Conservation (phyloP, 148 eudicot species). For the Rhododendron simsii region DNA sequence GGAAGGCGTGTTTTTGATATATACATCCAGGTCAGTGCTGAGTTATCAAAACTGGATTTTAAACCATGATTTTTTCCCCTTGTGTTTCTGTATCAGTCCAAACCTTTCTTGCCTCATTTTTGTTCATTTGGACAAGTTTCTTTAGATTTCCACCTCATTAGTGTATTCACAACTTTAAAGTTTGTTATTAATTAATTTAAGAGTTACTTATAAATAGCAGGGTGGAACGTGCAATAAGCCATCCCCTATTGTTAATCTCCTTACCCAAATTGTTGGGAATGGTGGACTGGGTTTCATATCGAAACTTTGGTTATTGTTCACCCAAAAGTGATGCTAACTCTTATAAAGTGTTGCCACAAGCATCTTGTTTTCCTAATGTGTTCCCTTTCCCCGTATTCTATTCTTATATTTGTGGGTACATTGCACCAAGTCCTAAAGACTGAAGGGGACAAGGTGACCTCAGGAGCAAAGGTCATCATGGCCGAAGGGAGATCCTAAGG, state of each 20-base stretch:
- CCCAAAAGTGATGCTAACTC: background rate
- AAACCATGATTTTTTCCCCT: background rate
- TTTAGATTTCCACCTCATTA: background rate
- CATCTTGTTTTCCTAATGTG: background rate
- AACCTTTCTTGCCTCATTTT: background rate
- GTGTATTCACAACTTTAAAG: background rate
- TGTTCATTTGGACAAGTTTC: background rate
- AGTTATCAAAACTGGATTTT: background rate
- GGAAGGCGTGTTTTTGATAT: slow-evolving; percentile 86
- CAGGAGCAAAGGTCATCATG: too few species aligned
- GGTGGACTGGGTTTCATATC: background rate
- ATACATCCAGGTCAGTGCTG: slow-evolving; percentile 55
- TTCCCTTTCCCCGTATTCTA: background rate
- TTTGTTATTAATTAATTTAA: background rate
- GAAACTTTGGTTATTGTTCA: background rate
- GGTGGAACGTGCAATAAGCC: background rate
- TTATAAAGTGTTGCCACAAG: background rate
- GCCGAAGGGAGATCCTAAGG: too few species aligned
- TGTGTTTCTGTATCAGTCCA: background rate
- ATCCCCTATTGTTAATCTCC: background rate
- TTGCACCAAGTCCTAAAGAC: too few species aligned
- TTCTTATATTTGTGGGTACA: background rate
- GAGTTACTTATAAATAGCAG: background rate
- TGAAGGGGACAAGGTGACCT: too few species aligned
- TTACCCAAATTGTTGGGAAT: background rate